Percentiles rank a stretch among this genome's conserved stretches.
phyloP scores from a whole-genome alignment of 2,329 filamentous ascomycete genomes.

The Sarocladium strictum region DNA sequence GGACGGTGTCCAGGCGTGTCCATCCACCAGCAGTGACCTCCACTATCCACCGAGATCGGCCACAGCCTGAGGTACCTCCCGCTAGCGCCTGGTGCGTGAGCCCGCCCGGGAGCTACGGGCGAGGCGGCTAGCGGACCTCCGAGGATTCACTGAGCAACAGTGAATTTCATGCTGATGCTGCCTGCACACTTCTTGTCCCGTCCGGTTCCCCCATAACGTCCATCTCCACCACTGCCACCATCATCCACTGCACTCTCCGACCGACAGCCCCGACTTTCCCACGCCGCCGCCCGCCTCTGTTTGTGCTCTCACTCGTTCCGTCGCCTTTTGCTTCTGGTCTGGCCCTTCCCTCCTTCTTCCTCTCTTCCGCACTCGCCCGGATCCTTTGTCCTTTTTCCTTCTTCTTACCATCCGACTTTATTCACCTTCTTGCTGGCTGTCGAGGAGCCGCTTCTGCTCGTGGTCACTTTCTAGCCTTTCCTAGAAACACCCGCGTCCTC shows the following conservation, averaged over 20 bases:
- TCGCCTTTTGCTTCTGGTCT: background rate
- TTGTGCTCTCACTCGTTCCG: background rate
- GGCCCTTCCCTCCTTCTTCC: background rate
- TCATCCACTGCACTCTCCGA: background rate
- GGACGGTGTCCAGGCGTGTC: too few species aligned
- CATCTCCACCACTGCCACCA: background rate
- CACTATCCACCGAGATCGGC: background rate
- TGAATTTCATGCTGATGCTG: background rate
- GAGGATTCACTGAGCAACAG: background rate
- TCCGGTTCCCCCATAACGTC: background rate
- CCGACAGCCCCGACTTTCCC: constrained; percentile 7
- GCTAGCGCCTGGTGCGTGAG: background rate
- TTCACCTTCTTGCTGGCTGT: background rate
- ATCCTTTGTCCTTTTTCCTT: background rate
- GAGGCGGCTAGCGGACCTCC: constrained; percentile 9
- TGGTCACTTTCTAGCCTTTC: background rate
- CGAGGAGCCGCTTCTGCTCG: background rate
- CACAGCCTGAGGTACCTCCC: background rate
- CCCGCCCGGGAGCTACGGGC: constrained; percentile 7
- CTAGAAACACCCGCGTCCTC: background rate
- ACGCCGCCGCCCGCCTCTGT: background rate
- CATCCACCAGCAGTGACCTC: background rate
- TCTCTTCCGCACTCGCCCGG: constrained; percentile 5
- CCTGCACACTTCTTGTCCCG: background rate
- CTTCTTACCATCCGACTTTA: background rate